Conservation (phyloP, 805 yeast species). For the Myxozyma melibiosi region DNA sequence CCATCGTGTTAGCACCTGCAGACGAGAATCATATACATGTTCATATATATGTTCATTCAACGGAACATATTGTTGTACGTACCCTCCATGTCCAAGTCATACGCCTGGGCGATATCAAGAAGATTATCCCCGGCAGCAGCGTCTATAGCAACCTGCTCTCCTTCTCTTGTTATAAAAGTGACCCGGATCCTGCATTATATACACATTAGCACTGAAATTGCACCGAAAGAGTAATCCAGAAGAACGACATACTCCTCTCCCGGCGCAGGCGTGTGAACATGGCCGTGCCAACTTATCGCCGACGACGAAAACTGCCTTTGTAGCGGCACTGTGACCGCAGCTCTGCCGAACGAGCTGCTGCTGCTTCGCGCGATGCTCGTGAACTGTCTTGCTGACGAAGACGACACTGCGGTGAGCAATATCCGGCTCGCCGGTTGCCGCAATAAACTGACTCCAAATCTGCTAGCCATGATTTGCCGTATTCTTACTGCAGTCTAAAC, state of each 20-base stretch:
- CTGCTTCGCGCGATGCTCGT: neutral
- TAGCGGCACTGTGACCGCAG: too few relatives aligned
- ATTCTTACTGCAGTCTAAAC: neutral
- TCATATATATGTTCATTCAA: too few relatives aligned
- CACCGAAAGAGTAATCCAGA: neutral
- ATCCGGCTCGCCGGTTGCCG: neutral
- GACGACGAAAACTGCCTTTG: constrained; percentile 40
- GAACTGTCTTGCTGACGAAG: neutral
- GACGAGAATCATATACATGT: too few relatives aligned
- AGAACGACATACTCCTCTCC: constrained; percentile 74
- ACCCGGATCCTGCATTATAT: constrained; percentile 52
- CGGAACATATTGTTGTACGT: too few relatives aligned
- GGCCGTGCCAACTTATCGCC: constrained; percentile 62
- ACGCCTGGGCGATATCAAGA: constrained; percentile 91
- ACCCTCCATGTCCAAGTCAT: constrained; percentile 91
- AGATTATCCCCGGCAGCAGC: constrained; percentile 91
- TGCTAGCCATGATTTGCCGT: neutral
- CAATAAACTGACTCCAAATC: neutral
- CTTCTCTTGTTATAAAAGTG: constrained; percentile 91
- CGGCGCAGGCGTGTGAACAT: constrained; percentile 83
- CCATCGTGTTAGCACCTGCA: neutral
- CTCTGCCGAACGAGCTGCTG: too few relatives aligned
- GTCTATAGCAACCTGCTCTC: constrained; percentile 75
- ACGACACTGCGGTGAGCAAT: neutral
- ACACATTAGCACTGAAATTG: neutral